phyloP scores from a whole-genome alignment of 306 rosid species.

The Ceratonia siliqua region DNA sequence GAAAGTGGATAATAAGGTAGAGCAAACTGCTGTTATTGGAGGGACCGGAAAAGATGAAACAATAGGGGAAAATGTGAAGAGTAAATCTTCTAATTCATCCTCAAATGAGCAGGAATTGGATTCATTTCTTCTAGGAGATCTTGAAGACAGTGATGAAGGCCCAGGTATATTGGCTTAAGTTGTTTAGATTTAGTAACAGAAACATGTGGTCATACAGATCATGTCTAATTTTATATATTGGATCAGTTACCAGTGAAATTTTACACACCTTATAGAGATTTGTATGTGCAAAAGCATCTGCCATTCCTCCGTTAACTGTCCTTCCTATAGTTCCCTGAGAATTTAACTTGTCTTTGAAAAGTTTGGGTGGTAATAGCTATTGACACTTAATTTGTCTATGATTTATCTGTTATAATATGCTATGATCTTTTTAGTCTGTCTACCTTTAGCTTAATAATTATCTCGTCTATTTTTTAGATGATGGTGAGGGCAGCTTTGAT shows the following conservation, averaged over 20 bases:
- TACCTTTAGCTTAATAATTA: slow-evolving; percentile 1
- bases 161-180: slow-evolving; percentile 54
- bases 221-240: neutral
- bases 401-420: slow-evolving; percentile 19
- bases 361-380: neutral
- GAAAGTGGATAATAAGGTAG: slow-evolving; percentile 32
- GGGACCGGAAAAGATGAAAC: slow-evolving; percentile 49
- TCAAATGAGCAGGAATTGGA: slow-evolving; percentile 87
- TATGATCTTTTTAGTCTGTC: neutral
- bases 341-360: neutral
- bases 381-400: slow-evolving; percentile 2
- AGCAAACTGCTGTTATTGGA: slow-evolving; percentile 41
- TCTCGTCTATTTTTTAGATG: slow-evolving; percentile 47
- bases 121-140: slow-evolving; percentile 92
- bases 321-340: neutral
- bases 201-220: neutral
- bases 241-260: neutral
- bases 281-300: neutral
- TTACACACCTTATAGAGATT: neutral
- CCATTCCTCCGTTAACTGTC: neutral
- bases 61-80: slow-evolving; percentile 49
- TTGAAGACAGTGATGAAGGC: slow-evolving; percentile 91
- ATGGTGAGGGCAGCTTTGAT: slow-evolving; percentile 58
- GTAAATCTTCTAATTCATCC: slow-evolving; percentile 64
- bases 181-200: neutral